Evolutionary conservation across 257 asterid species (phyloP), one percentile per base, ranked within the genome.

Genomic region (Jasminum sambac): DNA sequence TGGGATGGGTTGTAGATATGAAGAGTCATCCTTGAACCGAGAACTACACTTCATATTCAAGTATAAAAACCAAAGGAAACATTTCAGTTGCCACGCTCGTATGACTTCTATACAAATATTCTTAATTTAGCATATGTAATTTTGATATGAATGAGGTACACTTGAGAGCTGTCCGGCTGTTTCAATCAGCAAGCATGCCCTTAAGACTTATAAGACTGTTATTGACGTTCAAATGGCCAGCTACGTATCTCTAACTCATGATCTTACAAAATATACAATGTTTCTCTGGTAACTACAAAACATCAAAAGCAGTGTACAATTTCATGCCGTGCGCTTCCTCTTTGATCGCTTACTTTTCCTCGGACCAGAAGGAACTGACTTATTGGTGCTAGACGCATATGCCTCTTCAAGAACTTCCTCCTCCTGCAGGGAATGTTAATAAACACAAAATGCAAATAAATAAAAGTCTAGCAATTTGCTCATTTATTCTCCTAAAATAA

Each of bases 291-390:
- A 66, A 75, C 86, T 84, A 81, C 84, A 82, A 74, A 87, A 75
- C 86, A 81, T 79, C 84, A 82, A 74, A 87, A 82, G 59, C 72
- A 62, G 7, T 72, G 60, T 65, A 72, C 41, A 63, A 61, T 77
- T 71, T 90, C 91, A 92, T 79, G 88, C 96, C 70, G 89, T 78
- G 55, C 98, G 95, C 92, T 90, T 90, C 76, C 86, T 71, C 84
- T 88, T 92, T 68, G 98, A 88, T 61, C 98, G 81, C 81, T 92
- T 92, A 79, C 96, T 88, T 86, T 81, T 92, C 84, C 87, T 85
- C 24, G 95, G 95, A 42, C 82, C 90, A 21, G 95, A 71, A 21
- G 96, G 91, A 74, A 79, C 80, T 74, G 82, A 78, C 80, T 92
- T 92, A 61, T 71, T 71, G 71, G 74, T 80, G 76, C 85, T 82